Conservation (phyloP, 139 green algal species). For the Chlamydomonas sp. region DNA sequence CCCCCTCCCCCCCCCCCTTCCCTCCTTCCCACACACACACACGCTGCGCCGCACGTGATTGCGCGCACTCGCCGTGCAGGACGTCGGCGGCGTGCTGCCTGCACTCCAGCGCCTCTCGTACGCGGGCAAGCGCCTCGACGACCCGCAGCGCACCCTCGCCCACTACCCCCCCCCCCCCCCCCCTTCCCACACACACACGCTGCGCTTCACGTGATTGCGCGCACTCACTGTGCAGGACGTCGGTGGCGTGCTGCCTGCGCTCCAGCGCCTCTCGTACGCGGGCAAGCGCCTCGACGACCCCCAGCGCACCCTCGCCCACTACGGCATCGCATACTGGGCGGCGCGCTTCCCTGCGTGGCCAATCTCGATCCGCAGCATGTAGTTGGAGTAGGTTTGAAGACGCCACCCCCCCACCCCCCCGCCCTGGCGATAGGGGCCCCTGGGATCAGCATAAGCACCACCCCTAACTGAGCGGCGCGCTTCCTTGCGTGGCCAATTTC, state of each 20-base stretch:
- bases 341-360: slow-evolving; percentile 83
- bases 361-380: no score
- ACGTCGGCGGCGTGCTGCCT: slow-evolving; percentile 70
- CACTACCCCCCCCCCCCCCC: slow-evolving; percentile 49
- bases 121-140: slow-evolving; percentile 70
- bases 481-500: slow-evolving; percentile 91
- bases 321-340: slow-evolving; percentile 82
- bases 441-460: no score
- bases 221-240: slow-evolving; percentile 42
- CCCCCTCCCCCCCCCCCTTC: background rate
- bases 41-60: background rate
- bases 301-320: slow-evolving; percentile 85
- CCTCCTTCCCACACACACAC: background rate
- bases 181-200: background rate
- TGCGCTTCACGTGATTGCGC: background rate
- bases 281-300: slow-evolving; percentile 79
- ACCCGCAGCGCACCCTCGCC: slow-evolving; percentile 81
- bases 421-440: no score
- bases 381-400: no score
- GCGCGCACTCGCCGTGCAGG: no score
- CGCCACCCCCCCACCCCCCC: no score
- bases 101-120: slow-evolving; percentile 66
- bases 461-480: slow-evolving; percentile 77
- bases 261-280: slow-evolving; percentile 62
- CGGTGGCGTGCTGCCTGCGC: slow-evolving; percentile 69